These are phyloP conservation scores for Zoysia japonica DNA, from an alignment of 176 grass and related monocot species.

Conservation along the genomic window DNA sequence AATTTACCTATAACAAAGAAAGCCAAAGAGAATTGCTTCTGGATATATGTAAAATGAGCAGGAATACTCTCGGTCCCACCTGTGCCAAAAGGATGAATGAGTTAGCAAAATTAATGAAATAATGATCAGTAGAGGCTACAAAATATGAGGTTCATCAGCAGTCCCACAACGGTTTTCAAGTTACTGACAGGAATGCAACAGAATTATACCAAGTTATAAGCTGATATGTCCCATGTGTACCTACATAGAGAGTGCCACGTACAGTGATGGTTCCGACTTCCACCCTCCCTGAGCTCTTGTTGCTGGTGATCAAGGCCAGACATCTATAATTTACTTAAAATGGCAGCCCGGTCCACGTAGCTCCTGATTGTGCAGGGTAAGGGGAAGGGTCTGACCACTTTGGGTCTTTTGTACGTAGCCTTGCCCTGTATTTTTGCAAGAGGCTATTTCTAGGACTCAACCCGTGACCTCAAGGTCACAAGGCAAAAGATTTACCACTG, in stretches of 20 bases:
- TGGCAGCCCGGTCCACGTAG: too few species aligned
- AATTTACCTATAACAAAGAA: neutral
- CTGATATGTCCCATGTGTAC: neutral
- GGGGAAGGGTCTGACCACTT: too few species aligned
- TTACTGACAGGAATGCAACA: neutral
- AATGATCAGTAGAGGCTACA: conserved; percentile 4
- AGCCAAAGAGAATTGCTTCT: neutral
- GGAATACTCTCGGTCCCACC: neutral
- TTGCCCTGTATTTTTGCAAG: too few species aligned
- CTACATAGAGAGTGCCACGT: too few species aligned
- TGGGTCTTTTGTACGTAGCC: too few species aligned
- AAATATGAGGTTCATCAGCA: conserved; percentile 10
- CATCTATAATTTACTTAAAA: too few species aligned
- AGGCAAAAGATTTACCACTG: too few species aligned
- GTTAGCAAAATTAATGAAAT: neutral
- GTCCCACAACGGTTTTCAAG: neutral
- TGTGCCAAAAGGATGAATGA: conserved; percentile 23
- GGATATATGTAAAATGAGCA: conserved; percentile 6
- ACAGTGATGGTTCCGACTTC: too few species aligned
- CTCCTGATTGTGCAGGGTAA: too few species aligned
- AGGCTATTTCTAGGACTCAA: too few species aligned
- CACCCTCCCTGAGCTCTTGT: neutral
- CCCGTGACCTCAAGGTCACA: too few species aligned
- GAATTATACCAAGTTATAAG: conserved; percentile 1
- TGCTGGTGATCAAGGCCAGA: neutral